phyloP scores from a whole-genome alignment of 2,329 filamentous ascomycete genomes.

The Camptophora hylomeconis region DNA sequence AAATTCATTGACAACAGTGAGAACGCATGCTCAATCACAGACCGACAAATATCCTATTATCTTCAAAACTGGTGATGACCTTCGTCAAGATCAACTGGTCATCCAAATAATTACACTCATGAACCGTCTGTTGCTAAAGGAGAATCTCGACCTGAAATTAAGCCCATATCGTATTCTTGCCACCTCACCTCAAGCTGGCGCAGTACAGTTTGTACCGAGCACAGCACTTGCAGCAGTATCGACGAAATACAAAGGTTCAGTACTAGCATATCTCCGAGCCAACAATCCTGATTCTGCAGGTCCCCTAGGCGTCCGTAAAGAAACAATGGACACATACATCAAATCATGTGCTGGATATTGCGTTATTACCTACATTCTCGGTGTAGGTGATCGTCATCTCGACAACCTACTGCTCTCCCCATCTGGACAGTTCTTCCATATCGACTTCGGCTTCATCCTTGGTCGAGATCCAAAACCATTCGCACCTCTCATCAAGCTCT shows the following conservation, averaged over 20 bases:
- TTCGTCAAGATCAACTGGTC: conserved; percentile 92
- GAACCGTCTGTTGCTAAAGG: conserved; percentile 89
- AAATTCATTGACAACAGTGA: conserved; percentile 1
- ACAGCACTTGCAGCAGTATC: conserved; percentile 72
- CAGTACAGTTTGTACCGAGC: conserved; percentile 86
- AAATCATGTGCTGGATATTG: conserved; percentile 96
- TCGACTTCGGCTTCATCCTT: conserved; percentile 95
- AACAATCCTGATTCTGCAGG: conserved; percentile 79
- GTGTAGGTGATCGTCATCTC: conserved; percentile 87
- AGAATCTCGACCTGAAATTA: conserved; percentile 88
- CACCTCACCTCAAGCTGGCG: conserved; percentile 76
- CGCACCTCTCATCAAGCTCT: conserved; percentile 91
- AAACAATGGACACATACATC: conserved; percentile 88
- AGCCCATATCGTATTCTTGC: conserved; percentile 94
- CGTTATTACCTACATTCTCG: conserved; percentile 94
- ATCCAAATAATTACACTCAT: conserved; percentile 97
- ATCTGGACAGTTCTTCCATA: conserved; percentile 91
- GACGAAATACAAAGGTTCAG: conserved; percentile 64
- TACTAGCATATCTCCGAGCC: conserved; percentile 70
- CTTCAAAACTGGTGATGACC: conserved; percentile 93
- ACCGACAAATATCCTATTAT: conserved; percentile 78
- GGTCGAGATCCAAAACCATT: conserved; percentile 96
- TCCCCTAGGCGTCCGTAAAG: conserved; percentile 75
- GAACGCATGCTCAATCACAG: conserved; percentile 16
- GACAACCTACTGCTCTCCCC: conserved; percentile 89